Conservation (phyloP, 768 basidiomycete genomes). For the Mycena alexandri region DNA sequence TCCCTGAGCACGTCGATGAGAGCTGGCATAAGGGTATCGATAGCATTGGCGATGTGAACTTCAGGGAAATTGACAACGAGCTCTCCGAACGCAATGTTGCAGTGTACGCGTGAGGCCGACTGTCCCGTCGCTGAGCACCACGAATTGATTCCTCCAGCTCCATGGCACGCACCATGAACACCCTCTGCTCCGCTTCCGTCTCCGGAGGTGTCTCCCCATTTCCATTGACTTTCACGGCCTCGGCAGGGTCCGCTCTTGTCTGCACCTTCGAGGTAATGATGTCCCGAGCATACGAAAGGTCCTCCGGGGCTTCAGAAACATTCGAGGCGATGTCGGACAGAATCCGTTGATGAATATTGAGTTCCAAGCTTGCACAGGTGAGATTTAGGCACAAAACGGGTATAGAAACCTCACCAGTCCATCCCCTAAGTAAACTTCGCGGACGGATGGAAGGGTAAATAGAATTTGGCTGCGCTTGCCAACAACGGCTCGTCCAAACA, state of each 20-base stretch:
- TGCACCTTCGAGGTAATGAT: conserved; percentile 74
- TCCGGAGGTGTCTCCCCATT: conserved; percentile 43
- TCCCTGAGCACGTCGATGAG: conserved; percentile 79
- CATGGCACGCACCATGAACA: conserved; percentile 69
- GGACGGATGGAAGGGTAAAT: not conserved
- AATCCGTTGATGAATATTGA: conserved; percentile 83
- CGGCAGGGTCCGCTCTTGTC: conserved; percentile 49
- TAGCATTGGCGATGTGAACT: conserved; percentile 61
- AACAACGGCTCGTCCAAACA: conserved; percentile 1
- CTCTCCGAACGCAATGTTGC: conserved; percentile 88
- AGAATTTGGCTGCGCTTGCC: not conserved
- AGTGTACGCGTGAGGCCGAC: conserved; percentile 80
- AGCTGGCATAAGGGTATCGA: conserved; percentile 66
- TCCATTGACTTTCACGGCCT: conserved; percentile 42
- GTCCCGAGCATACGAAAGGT: conserved; percentile 62
- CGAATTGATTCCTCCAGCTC: conserved; percentile 1
- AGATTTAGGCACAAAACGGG: conserved; percentile 6
- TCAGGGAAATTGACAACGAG: conserved; percentile 76
- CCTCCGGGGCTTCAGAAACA: conserved; percentile 61
- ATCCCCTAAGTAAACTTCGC: conserved; percentile 43
- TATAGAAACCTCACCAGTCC: conserved; percentile 60
- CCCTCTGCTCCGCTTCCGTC: conserved; percentile 49
- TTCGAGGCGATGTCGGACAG: conserved; percentile 79
- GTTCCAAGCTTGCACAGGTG: conserved; percentile 67
- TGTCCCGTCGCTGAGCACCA: conserved; percentile 44